Evolutionary conservation across 2,329 filamentous ascomycete genomes (phyloP), one percentile per base, ranked within the genome.

Genomic region (Alternaria sp.): DNA sequence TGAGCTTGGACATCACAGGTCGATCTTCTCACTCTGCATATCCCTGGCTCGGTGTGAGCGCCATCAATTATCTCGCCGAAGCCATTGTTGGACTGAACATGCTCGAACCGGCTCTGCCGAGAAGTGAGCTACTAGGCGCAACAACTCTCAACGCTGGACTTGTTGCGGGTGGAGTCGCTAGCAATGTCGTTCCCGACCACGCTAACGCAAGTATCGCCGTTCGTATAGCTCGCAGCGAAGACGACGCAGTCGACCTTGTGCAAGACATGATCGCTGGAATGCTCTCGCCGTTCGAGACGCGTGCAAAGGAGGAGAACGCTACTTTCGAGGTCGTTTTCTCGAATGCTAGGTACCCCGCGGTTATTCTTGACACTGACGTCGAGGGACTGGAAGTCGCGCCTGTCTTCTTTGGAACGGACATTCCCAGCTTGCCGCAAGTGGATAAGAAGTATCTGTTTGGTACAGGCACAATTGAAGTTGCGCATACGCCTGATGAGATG

Each of bases 21-120:
- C 89, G 89, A 65, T 91, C 89, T 0, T 92, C 91, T 0, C 95
- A 98, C 80, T 93, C 90, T 13, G 95, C 93, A 3, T 97, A 98
- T 77, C 95, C 95, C 0, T 93, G 91, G 88, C 85, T 97, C 8
- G 94, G 93, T 4, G 87, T 90, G 73, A 95, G 89, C 67, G 95
- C 95, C 3, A 93, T 93, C 74, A 91, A 93, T 64, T 85, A 93
- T 61, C 84, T 97, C 63, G 84, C 96, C 43, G 87, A 89, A 9
- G 92, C 90, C 0, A 82, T 97, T 26, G 83, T 86, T 49, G 83
- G 93, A 55, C 84, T 88, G 12, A 82, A 92, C 1, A 79, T 84
- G n/a, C 61, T 74, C 4, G 69, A 74, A 36, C 66, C 70, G 5
- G 71, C 70, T 6, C 61, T 74, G 2, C 93, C 91, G 0, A 57